Evolutionary conservation across 2,329 filamentous ascomycete species (phyloP), one percentile per base, ranked within the genome.

Genomic region (Hypoxylon sp.): DNA sequence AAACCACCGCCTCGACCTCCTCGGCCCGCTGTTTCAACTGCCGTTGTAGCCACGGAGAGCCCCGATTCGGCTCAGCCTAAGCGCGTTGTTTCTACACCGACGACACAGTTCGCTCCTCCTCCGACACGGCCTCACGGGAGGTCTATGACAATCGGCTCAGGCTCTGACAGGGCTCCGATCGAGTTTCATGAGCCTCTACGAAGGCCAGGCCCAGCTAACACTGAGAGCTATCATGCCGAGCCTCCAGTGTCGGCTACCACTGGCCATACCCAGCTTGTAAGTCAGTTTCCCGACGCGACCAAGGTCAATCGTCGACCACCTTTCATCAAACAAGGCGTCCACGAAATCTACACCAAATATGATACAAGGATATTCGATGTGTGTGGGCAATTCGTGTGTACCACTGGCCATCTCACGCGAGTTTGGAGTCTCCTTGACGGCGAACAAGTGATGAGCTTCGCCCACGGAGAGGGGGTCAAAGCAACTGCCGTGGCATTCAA

Each of bases 351-450:
- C 28, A 94, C 91, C 2, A 93, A 92, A 71, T 95, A 97, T 70
- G 95, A 98, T 67, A 91, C 92, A 4, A 89, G 93, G 43, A 82
- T 93, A 28, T 89, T 97, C 73, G 94, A 95, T 65, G 89, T 97
- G 2, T 97, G 92, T 74, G 95, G 95, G 6, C 90, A 94, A 67
- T 89, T 91, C 69, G 88, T 95, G 6, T 97, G 93, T 75, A 94
- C 94, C 0, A 92, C 91, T 15, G 95, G 94, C 4, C 90, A 91
- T 67, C 83, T 95, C 65, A 98, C 94, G 1, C 87, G 92, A 64
- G 92, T 94, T 0, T 99, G 95, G 94, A 94, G 89, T 74, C 78
- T 97, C 22, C 80, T 88, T 10, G 93, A 93, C 56, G 94, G 94
- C 2, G 91, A 96, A 70, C 84, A 92, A 52, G 74, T 97, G 13